Conservation (phyloP, 2,329 filamentous ascomycete species). For the Canariomyces notabilis region DNA sequence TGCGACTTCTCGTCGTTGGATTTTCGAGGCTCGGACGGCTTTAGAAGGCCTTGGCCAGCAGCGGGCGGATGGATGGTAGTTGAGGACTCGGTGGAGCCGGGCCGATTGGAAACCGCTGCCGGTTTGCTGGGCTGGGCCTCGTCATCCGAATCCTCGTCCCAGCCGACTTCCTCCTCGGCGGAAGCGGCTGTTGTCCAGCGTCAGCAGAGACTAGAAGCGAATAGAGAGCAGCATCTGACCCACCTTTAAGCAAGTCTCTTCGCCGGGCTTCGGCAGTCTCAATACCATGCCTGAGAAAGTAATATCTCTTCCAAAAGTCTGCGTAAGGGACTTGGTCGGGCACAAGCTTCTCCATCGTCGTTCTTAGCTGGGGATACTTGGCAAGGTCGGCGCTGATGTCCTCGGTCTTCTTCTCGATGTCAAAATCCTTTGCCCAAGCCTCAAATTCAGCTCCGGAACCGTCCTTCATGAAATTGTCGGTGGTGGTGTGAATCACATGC, state of each 20-base stretch:
- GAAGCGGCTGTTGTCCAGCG: constrained; percentile 50
- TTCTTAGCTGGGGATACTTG: constrained; percentile 77
- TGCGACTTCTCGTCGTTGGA: constrained; percentile 88
- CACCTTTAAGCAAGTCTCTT: constrained; percentile 87
- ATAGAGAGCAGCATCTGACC: constrained; percentile 22
- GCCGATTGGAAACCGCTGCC: constrained; percentile 31
- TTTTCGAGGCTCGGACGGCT: constrained; percentile 61
- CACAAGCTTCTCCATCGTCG: constrained; percentile 94
- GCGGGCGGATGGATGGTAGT: constrained; percentile 52
- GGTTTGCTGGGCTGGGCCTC: constrained; percentile 30
- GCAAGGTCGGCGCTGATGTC: constrained; percentile 77
- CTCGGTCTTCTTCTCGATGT: constrained; percentile 77
- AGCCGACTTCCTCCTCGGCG: constrained; percentile 65
- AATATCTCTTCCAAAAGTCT: constrained; percentile 92
- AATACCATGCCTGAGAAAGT: constrained; percentile 87
- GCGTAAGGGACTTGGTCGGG: constrained; percentile 85
- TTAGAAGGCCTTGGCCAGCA: constrained; percentile 41
- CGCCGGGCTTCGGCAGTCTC: constrained; percentile 88
- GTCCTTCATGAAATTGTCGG: constrained; percentile 78
- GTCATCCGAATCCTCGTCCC: constrained; percentile 51
- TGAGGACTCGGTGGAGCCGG: constrained; percentile 51
- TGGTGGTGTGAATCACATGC: constrained; percentile 85
- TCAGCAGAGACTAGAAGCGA: constrained; percentile 31
- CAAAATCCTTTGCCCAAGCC: constrained; percentile 67
- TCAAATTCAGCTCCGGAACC: constrained; percentile 71